Evolutionary conservation across 2,329 filamentous ascomycete genomes (phyloP).

Genomic region (Cercospora sojina): DNA sequence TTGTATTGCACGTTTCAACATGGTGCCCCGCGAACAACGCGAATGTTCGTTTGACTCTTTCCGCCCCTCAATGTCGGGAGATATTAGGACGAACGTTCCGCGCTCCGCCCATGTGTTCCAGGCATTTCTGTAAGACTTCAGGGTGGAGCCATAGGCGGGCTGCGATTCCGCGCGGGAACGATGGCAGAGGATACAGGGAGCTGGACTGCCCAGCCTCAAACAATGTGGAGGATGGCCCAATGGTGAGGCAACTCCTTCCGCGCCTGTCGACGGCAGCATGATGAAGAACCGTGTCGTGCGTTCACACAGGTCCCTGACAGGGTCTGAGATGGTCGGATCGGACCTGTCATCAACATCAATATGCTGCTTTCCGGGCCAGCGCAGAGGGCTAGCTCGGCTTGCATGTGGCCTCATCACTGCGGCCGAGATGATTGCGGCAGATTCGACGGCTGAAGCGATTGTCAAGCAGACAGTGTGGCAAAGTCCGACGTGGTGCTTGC

Average conservation of each 20-base stretch:
- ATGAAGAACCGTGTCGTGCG: constrained; percentile 15
- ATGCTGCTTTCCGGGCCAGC: constrained; percentile 23
- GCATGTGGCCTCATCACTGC: neutral
- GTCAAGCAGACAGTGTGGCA: neutral
- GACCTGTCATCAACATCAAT: constrained; percentile 23
- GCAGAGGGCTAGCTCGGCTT: constrained; percentile 1
- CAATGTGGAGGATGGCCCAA: neutral
- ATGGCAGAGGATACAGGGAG: constrained; percentile 21
- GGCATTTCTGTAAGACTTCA: constrained; percentile 21
- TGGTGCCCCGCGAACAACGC: constrained; percentile 19
- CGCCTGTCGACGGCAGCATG: constrained; percentile 13
- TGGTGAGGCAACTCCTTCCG: constrained; percentile 19
- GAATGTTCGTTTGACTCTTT: constrained; percentile 26
- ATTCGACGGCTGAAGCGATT: neutral
- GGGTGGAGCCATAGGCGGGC: constrained; percentile 18
- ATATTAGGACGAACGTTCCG: constrained; percentile 19
- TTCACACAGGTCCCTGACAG: constrained; percentile 21
- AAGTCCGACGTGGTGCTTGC: neutral
- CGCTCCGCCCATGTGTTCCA: constrained; percentile 23
- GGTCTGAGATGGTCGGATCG: constrained; percentile 21
- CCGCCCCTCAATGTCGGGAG: constrained; percentile 23
- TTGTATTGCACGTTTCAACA: constrained; percentile 26
- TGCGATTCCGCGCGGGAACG: constrained; percentile 24
- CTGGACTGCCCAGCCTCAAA: constrained; percentile 13
- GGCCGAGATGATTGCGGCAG: neutral